Evolutionary conservation across 176 grass and related monocot species (phyloP).

Genomic region (Oryza nivara): DNA sequence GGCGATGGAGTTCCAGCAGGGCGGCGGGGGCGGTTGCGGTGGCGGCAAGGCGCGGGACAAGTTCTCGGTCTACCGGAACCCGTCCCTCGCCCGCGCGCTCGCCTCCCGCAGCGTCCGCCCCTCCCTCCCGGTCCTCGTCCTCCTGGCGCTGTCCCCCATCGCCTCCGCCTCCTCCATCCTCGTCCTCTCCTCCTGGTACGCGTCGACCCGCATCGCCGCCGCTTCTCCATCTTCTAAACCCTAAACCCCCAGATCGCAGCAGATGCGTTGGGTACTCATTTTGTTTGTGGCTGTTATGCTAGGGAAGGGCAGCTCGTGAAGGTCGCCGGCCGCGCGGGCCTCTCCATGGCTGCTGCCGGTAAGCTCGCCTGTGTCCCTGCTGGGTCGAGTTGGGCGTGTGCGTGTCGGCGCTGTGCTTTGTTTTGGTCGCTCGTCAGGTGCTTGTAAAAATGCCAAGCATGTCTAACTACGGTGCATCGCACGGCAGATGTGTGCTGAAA

Average conservation of each 20-base stretch:
- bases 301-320: constrained; percentile 63
- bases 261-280: constrained; percentile 1
- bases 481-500: constrained; percentile 19
- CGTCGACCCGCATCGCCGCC: neutral
- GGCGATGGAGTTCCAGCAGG: constrained; percentile 45
- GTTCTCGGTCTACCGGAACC: constrained; percentile 86
- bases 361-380: constrained; percentile 36
- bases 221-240: constrained; percentile 29
- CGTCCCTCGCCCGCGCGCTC: constrained; percentile 65
- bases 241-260: constrained; percentile 39
- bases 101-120: constrained; percentile 66
- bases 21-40: neutral
- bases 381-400: neutral
- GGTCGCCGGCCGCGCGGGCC: constrained; percentile 33
- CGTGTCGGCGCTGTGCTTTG: neutral
- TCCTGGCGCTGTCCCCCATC: constrained; percentile 53
- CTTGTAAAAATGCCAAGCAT: constrained; percentile 45
- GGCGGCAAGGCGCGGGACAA: constrained; percentile 54
- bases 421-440: constrained; percentile 25
- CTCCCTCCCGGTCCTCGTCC: constrained; percentile 57
- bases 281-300: constrained; percentile 24
- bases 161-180: constrained; percentile 49
- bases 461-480: neutral
- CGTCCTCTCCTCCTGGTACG: constrained; percentile 61
- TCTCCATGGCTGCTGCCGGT: constrained; percentile 56